phyloP scores from a whole-genome alignment of 1,284 basidiomycete genomes.

The Golubevia sp. region DNA sequence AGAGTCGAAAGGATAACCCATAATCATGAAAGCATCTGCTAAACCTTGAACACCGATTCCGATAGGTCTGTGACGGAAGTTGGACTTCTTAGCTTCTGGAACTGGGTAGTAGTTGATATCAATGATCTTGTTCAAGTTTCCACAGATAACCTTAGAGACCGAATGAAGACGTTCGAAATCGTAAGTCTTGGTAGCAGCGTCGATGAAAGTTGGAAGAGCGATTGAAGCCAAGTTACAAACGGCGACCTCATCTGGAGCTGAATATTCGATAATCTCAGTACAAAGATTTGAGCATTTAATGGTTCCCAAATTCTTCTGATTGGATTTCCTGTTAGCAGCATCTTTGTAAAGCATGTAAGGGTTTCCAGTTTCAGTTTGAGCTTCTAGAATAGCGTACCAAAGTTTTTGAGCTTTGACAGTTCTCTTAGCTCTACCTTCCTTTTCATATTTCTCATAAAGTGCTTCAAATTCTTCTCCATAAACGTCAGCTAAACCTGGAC shows the following conservation, averaged over 20 bases:
- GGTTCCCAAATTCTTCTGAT: constrained; percentile 97
- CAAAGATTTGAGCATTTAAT: constrained; percentile 99
- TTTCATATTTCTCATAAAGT: constrained; percentile 88
- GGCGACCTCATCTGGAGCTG: constrained; percentile 94
- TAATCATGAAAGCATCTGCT: constrained; percentile 96
- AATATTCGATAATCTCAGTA: constrained; percentile 99
- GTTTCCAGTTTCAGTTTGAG: constrained; percentile 96
- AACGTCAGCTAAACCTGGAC: constrained; percentile 85
- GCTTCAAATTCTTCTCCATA: constrained; percentile 90
- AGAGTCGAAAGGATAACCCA: constrained; percentile 94
- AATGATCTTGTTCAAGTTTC: constrained; percentile 91
- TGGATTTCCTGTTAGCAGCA: constrained; percentile 69
- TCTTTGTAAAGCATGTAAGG: constrained; percentile 98
- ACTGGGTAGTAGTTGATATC: constrained; percentile 92
- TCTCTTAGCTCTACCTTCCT: constrained; percentile 84
- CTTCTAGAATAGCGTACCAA: constrained; percentile 96
- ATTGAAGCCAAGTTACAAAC: constrained; percentile 99
- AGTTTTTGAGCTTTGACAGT: constrained; percentile 94
- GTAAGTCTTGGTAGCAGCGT: constrained; percentile 63
- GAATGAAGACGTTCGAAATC: constrained; percentile 95
- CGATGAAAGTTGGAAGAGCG: constrained; percentile 74
- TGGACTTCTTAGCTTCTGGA: constrained; percentile 84
- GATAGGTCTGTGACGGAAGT: constrained; percentile 97
- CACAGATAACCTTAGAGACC: constrained; percentile 73
- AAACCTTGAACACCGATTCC: constrained; percentile 98